These are phyloP conservation scores for Starmerella scarabaei DNA, from an alignment of 805 yeast species.

Conservation along the genomic window DNA sequence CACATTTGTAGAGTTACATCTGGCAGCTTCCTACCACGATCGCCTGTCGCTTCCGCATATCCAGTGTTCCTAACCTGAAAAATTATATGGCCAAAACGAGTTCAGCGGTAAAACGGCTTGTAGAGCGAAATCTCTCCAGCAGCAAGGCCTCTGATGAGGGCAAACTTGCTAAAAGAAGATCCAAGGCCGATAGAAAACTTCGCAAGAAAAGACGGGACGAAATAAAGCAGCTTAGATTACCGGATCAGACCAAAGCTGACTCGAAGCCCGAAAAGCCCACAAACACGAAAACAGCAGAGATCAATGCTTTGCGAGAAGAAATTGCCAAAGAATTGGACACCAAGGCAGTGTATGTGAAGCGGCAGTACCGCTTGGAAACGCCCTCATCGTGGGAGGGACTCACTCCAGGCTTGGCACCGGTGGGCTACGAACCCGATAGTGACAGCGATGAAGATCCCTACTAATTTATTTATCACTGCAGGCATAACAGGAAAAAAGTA, in stretches of 20 bases:
- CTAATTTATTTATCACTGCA: too few relatives aligned
- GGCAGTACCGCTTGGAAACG: conserved; percentile 10
- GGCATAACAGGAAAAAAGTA: too few relatives aligned
- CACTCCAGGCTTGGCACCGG: conserved; percentile 23
- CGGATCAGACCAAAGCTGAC: not conserved
- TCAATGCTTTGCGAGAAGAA: conserved; percentile 13
- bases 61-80: not conserved
- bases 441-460: conserved; percentile 22
- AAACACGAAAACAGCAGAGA: conserved; percentile 8
- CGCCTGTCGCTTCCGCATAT: too few relatives aligned
- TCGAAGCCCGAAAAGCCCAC: not conserved
- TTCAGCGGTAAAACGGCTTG: conserved; percentile 15
- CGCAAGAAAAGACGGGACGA: conserved; percentile 5
- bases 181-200: conserved; percentile 8
- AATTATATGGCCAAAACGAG: not conserved
- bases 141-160: conserved; percentile 1
- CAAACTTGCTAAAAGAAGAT: conserved; percentile 2
- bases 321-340: conserved; percentile 14
- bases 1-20: too few relatives aligned
- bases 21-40: too few relatives aligned
- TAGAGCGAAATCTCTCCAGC: conserved; percentile 16
- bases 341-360: conserved; percentile 15
- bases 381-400: conserved; percentile 15
- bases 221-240: conserved; percentile 1
- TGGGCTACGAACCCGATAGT: conserved; percentile 22